Evolutionary conservation across 2,329 filamentous ascomycete genomes (phyloP).

Genomic region (Paracamarosporium sp.): DNA sequence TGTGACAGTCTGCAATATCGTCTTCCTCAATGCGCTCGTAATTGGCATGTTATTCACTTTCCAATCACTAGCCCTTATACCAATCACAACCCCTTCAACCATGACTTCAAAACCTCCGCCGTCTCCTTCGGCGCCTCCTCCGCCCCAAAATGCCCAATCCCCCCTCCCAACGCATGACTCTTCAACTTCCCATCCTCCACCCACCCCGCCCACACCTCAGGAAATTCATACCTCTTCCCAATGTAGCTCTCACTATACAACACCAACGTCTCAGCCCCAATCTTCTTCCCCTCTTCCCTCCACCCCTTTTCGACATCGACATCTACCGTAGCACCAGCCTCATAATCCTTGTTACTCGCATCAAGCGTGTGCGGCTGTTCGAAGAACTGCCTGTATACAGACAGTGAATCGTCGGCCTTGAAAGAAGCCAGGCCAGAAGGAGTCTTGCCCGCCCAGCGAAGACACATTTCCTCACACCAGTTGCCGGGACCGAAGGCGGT

Average conservation of each 20-base stretch:
- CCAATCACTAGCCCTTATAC: not conserved
- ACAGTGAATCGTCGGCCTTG: constrained; percentile 38
- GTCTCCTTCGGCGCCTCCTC: constrained; percentile 60
- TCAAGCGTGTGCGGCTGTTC: constrained; percentile 53
- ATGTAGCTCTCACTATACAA: constrained; percentile 60
- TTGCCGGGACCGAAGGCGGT: constrained; percentile 52
- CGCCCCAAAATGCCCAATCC: constrained; percentile 63
- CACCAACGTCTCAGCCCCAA: constrained; percentile 56
- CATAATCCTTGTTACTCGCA: constrained; percentile 64
- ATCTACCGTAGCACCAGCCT: constrained; percentile 60
- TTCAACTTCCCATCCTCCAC: constrained; percentile 54
- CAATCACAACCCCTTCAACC: constrained; percentile 28
- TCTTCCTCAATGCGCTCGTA: not conserved
- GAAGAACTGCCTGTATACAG: constrained; percentile 53
- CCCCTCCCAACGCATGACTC: constrained; percentile 55
- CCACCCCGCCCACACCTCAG: constrained; percentile 58
- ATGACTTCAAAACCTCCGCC: constrained; percentile 47
- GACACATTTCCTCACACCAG: constrained; percentile 43
- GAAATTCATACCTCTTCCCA: constrained; percentile 57
- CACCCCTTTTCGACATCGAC: constrained; percentile 59
- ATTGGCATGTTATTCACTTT: not conserved
- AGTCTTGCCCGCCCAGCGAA: constrained; percentile 46
- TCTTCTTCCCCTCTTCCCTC: constrained; percentile 50
- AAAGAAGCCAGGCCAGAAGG: constrained; percentile 14
- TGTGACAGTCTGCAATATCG: too few relatives aligned